Conservation (phyloP, 257 asterid genomes). For the Solanum arcanum region DNA sequence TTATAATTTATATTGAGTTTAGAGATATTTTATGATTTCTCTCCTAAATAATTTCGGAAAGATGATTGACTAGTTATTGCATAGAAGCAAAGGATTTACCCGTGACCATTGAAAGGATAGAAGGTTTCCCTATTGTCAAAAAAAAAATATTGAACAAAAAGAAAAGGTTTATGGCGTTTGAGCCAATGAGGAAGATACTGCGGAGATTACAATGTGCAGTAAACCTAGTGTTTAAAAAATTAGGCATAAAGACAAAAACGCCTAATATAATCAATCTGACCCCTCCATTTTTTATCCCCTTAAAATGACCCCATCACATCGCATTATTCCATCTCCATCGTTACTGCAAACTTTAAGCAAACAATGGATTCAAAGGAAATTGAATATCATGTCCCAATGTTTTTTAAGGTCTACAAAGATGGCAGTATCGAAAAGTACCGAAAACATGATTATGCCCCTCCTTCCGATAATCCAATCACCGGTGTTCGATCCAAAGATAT, state of each 20-base stretch:
- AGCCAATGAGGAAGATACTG: not conserved
- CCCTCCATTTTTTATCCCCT: not conserved
- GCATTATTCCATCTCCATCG: not conserved
- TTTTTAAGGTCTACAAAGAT: constrained; percentile 2
- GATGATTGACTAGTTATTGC: not conserved
- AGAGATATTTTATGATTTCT: too few relatives aligned
- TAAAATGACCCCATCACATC: not conserved
- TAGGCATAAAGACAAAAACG: not conserved
- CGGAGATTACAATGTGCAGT: not conserved
- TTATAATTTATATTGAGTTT: too few relatives aligned
- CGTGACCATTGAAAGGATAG: too few relatives aligned
- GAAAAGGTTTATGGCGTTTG: not conserved
- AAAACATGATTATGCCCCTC: constrained; percentile 16
- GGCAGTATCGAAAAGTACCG: constrained; percentile 34
- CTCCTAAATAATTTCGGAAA: too few relatives aligned
- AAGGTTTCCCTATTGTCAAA: not conserved
- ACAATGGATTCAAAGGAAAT: not conserved
- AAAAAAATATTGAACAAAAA: too few relatives aligned
- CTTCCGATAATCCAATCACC: constrained; percentile 34
- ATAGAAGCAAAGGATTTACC: too few relatives aligned
- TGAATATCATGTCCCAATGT: not conserved
- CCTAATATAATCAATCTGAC: not conserved
- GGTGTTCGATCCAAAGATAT: constrained; percentile 48
- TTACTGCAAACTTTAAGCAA: not conserved
- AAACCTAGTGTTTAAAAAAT: not conserved